Conservation (phyloP, 1,139 yeast genomes). For the Candida sp. region DNA sequence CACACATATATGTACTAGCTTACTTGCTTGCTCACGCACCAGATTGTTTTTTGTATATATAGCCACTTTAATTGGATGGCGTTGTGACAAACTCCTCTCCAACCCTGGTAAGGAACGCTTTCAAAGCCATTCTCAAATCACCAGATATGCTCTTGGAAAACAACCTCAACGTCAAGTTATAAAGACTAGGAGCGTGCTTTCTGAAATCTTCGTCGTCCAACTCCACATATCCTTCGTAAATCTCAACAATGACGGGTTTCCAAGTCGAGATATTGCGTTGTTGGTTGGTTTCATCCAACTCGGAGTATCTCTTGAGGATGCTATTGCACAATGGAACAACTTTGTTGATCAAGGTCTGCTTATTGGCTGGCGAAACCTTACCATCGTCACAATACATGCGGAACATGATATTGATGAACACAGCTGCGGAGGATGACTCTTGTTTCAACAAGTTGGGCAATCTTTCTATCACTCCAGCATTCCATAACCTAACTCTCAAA, state of each 20-base stretch:
- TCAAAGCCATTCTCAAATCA: slow-evolving; percentile 72
- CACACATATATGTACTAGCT: too few relatives aligned
- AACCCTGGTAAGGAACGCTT: slow-evolving; percentile 67
- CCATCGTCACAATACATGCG: slow-evolving; percentile 77
- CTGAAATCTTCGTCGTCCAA: slow-evolving; percentile 79
- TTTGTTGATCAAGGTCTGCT: slow-evolving; percentile 49
- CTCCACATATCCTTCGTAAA: slow-evolving; percentile 79
- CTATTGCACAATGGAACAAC: slow-evolving; percentile 75
- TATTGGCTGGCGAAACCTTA: slow-evolving; percentile 38
- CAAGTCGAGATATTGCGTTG: slow-evolving; percentile 83
- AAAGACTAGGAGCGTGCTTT: slow-evolving; percentile 66
- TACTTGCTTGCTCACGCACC: background rate
- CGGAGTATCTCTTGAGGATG: slow-evolving; percentile 71
- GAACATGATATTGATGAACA: slow-evolving; percentile 80
- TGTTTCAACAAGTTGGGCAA: slow-evolving; percentile 91
- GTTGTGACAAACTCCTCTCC: slow-evolving; percentile 59
- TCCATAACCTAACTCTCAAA: slow-evolving; percentile 83
- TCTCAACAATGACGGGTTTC: slow-evolving; percentile 92
- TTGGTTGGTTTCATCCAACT: slow-evolving; percentile 75
- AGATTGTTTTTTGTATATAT: background rate
- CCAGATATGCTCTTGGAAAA: slow-evolving; percentile 71
- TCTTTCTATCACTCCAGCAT: slow-evolving; percentile 91
- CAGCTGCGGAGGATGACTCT: slow-evolving; percentile 91
- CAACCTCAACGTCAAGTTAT: slow-evolving; percentile 66
- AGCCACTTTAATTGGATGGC: background rate